phyloP scores from a whole-genome alignment of 495 filamentous ascomycete genomes.

The Friedmanniomyces endolithicus region DNA sequence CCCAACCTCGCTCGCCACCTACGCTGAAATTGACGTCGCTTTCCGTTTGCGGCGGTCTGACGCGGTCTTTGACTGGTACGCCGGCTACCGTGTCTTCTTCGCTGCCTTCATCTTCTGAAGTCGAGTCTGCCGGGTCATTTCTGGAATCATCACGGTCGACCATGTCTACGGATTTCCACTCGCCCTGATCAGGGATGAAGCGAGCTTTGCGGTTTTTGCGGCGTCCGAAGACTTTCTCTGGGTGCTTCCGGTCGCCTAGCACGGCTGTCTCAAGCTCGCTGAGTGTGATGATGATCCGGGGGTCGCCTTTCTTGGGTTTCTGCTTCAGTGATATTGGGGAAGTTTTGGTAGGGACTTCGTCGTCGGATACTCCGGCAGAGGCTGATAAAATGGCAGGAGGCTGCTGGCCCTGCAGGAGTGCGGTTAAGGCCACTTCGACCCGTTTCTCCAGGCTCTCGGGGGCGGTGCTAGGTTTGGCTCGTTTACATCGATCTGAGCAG shows the following conservation, averaged over 20 bases:
- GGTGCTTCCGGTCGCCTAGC: constrained; percentile 21
- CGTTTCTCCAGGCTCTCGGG: constrained; percentile 16
- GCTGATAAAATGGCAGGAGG: neutral
- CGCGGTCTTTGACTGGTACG: constrained; percentile 8
- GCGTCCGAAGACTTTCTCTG: constrained; percentile 24
- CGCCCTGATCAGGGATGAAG: constrained; percentile 16
- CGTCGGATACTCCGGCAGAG: neutral
- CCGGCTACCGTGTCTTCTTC: neutral
- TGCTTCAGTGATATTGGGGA: constrained; percentile 3
- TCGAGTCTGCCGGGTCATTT: neutral
- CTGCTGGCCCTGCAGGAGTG: constrained; percentile 19
- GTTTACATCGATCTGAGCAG: constrained; percentile 24
- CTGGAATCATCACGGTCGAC: constrained; percentile 1
- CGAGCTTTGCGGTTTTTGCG: constrained; percentile 28
- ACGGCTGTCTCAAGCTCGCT: constrained; percentile 27
- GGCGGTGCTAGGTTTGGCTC: constrained; percentile 19
- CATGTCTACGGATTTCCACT: constrained; percentile 26
- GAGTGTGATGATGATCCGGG: constrained; percentile 21
- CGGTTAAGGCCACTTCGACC: constrained; percentile 22
- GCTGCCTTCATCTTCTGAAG: neutral
- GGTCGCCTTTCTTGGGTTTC: constrained; percentile 26
- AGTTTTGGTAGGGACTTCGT: neutral
- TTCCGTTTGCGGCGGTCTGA: constrained; percentile 30
- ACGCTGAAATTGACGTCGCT: constrained; percentile 35
- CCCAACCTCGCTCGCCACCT: constrained; percentile 34